Evolutionary conservation across 371 early-diverging fungal species (phyloP).

Genomic region (Mucor irregularis): DNA sequence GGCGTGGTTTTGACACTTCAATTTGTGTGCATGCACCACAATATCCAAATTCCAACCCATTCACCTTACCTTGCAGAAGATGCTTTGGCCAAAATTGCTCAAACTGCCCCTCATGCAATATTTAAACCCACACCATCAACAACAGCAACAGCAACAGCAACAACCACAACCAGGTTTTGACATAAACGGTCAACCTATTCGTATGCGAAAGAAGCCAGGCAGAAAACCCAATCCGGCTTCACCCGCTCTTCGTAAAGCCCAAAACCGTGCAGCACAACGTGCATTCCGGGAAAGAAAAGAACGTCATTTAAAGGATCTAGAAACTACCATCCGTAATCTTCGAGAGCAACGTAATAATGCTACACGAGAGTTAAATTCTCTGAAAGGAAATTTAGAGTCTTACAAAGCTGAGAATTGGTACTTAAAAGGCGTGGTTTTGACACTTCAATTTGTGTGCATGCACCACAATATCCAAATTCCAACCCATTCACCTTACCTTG

Average conservation of each 20-base stretch:
- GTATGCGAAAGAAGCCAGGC: slow-evolving; percentile 58
- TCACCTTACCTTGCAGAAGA: slow-evolving; percentile 42
- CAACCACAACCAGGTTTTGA: not conserved
- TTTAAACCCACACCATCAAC: too few species aligned
- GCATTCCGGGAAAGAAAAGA: slow-evolving; percentile 82
- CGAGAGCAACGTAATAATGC: slow-evolving; percentile 50
- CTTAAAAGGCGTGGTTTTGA: slow-evolving; percentile 50
- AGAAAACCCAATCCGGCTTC: slow-evolving; percentile 74
- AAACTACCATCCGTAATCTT: slow-evolving; percentile 61
- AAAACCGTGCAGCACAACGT: slow-evolving; percentile 79
- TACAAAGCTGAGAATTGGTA: slow-evolving; percentile 61
- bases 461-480: slow-evolving; percentile 42
- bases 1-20: slow-evolving; percentile 55
- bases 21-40: slow-evolving; percentile 39
- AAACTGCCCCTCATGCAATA: slow-evolving; percentile 38
- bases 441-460: slow-evolving; percentile 50
- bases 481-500: slow-evolving; percentile 42
- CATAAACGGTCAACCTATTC: slow-evolving; percentile 17
- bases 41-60: slow-evolving; percentile 41
- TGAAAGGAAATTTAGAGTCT: slow-evolving; percentile 48
- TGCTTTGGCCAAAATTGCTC: slow-evolving; percentile 29
- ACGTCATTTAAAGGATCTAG: slow-evolving; percentile 64
- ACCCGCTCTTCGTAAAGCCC: slow-evolving; percentile 71
- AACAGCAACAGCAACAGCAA: too few species aligned
- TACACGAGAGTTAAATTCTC: slow-evolving; percentile 41